Conservation (phyloP, 148 eudicot genomes). For the Diospyros lotus region DNA sequence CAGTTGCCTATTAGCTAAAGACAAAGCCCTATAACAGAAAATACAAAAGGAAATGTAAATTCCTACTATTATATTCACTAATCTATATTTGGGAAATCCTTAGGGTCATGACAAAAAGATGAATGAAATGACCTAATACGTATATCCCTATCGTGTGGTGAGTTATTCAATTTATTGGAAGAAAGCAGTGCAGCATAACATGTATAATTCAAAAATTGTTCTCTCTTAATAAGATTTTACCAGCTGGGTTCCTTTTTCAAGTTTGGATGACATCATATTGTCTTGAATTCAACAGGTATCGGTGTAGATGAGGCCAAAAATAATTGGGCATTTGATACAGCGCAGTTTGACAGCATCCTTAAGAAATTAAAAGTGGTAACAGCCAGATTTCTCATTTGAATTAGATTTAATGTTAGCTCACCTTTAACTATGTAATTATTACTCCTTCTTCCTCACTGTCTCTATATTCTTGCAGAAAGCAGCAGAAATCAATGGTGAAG, state of each 20-base stretch:
- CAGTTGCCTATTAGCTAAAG: too few relatives aligned
- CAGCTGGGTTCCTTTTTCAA: too few relatives aligned
- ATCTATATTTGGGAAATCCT: too few relatives aligned
- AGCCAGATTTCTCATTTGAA: conserved; percentile 5
- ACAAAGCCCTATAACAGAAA: too few relatives aligned
- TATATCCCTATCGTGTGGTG: too few relatives aligned
- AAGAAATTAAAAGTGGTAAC: conserved; percentile 91
- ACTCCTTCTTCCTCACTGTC: neutral
- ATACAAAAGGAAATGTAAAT: too few relatives aligned
- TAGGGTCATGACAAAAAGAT: too few relatives aligned
- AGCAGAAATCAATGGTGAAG: conserved; percentile 39
- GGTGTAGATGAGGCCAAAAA: conserved; percentile 72
- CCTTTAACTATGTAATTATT: neutral
- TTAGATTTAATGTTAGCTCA: neutral
- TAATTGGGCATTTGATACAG: conserved; percentile 88
- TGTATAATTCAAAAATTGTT: neutral
- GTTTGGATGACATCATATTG: too few relatives aligned
- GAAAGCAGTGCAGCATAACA: neutral
- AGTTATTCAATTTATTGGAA: neutral
- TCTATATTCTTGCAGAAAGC: conserved; percentile 57
- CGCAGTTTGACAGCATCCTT: conserved; percentile 89
- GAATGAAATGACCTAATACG: too few relatives aligned
- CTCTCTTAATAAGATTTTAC: neutral
- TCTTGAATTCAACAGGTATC: conserved; percentile 42
- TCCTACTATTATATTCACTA: too few relatives aligned